Evolutionary conservation across 2,329 filamentous ascomycete species (phyloP).

Genomic region (Echinosphaeria canescens): DNA sequence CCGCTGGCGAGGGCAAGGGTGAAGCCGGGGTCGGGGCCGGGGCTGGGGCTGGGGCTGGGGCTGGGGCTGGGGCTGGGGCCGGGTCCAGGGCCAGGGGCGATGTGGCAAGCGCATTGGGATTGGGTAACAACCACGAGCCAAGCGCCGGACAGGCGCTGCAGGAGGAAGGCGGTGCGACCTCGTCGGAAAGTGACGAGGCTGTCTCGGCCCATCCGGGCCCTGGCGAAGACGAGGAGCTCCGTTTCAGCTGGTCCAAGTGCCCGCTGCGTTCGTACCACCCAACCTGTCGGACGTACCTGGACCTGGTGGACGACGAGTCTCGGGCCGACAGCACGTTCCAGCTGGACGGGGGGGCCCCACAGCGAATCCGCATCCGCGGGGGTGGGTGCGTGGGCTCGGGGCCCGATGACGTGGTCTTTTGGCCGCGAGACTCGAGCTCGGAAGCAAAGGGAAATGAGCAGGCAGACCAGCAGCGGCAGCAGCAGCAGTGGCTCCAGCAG

Average conservation of each 20-base stretch:
- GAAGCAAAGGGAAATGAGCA: conserved; percentile 3
- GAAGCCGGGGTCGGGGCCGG: too few relatives aligned
- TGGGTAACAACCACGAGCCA: too few relatives aligned
- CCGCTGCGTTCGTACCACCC: conserved; percentile 31
- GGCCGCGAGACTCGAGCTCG: conserved; percentile 2
- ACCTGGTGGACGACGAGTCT: conserved; percentile 29
- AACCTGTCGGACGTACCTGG: conserved; percentile 30
- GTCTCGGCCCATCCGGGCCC: conserved; percentile 26
- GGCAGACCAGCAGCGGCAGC: conserved; percentile 3
- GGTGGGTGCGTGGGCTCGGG: conserved; percentile 17
- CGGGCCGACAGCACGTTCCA: conserved; percentile 10
- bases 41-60: too few relatives aligned
- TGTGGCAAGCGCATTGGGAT: too few relatives aligned
- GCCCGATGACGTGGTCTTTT: conserved; percentile 1
- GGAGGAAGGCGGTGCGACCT: too few relatives aligned
- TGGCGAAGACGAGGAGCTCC: conserved; percentile 14
- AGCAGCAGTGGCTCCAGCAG: too few relatives aligned
- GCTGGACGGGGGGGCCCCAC: too few relatives aligned
- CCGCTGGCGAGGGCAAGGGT: too few relatives aligned
- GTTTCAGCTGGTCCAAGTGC: conserved; percentile 29
- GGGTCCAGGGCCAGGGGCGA: too few relatives aligned
- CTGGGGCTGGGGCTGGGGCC: too few relatives aligned
- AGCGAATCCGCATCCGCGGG: conserved; percentile 23
- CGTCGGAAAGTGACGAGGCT: too few relatives aligned
- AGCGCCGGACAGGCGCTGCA: too few relatives aligned